Base-by-base conservation (phyloP, 2,329 filamentous ascomycete species). In the Ceratocystis smalleyi region DNA sequence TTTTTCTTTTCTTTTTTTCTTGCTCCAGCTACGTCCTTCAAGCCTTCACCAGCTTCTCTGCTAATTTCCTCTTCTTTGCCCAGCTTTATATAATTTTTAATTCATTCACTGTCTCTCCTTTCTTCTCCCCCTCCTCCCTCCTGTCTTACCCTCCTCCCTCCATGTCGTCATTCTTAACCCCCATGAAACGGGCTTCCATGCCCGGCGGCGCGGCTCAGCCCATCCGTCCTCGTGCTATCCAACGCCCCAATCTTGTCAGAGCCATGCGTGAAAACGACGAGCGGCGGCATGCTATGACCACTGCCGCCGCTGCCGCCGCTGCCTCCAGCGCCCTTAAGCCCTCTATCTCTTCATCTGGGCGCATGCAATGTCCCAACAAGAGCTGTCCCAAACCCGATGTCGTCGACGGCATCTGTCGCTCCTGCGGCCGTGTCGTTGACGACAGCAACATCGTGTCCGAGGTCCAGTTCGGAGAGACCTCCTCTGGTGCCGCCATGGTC, bases 401-500 rank as follows among this genome's bases (percentile, higher is more conserved):
- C 61, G 77, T 81, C 62, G 83, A 85, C 69, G 83, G 83, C 45
- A 81, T 89, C 69, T 97, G 94, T 75, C 83, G 85, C 67, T 87
- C 83, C 59, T 97, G 94, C 74, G 92, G 91, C 80, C 86, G 84
- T 67, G 84, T 96, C 69, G 83, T 92, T 64, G 86, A 88, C 69
- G 88, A 95, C 71, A 86, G 84, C 72, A 91, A 95, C 71, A 96
- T 97, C 68, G 91, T 96, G 66, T 83, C 90, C 60, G 94, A 99
- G 73, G 83, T 97, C 67, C 86, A 86, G 24, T 99, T 97, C 71
- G 91, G 91, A 68, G 92, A 99, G 77, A 87, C 84, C 32, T 84
- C 89, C 0, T 85, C 84, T 43, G 94, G 94, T 70, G 90, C 89
- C 60, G 91, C 92, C 62, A 83, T 95, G 61, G 90, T 96, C 19